Conservation (phyloP, 2,329 filamentous ascomycete species). For the Botrytis squamosa region DNA sequence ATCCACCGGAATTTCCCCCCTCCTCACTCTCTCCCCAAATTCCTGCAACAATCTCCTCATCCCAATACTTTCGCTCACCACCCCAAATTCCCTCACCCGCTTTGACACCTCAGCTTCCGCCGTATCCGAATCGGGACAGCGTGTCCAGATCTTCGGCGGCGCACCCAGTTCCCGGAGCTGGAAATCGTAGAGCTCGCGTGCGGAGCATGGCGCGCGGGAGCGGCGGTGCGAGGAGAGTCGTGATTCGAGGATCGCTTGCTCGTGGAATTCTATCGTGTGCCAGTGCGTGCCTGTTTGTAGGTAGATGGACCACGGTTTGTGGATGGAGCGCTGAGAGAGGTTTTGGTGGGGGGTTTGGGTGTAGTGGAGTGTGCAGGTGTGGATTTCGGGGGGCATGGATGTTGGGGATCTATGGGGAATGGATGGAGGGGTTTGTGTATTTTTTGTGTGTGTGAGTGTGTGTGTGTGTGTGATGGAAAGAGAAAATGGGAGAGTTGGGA, state of each 20-base stretch:
- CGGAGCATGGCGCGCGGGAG: background rate
- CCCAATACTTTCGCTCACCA: background rate
- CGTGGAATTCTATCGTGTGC: background rate
- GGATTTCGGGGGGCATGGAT: background rate
- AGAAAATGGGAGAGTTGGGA: background rate
- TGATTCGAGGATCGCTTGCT: background rate
- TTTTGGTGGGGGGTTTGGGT: background rate
- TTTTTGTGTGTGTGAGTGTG: too few relatives aligned
- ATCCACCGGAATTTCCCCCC: background rate
- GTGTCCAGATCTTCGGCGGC: background rate
- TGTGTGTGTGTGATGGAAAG: too few relatives aligned
- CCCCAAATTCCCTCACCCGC: too few relatives aligned
- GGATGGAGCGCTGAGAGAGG: accelerated
- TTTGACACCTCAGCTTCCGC: background rate
- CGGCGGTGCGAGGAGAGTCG: too few relatives aligned
- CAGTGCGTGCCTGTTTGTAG: background rate
- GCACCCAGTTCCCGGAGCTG: too few relatives aligned
- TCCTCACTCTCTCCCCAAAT: background rate
- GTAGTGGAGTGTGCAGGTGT: background rate
- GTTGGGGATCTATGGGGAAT: too few relatives aligned
- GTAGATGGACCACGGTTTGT: background rate
- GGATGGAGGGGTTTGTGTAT: background rate
- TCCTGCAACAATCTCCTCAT: background rate
- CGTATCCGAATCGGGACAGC: background rate
- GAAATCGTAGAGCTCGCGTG: too few relatives aligned